These are phyloP conservation scores for Fusarium sarcochroum DNA, from an alignment of 2,329 filamentous ascomycete species.

Conservation along the genomic window DNA sequence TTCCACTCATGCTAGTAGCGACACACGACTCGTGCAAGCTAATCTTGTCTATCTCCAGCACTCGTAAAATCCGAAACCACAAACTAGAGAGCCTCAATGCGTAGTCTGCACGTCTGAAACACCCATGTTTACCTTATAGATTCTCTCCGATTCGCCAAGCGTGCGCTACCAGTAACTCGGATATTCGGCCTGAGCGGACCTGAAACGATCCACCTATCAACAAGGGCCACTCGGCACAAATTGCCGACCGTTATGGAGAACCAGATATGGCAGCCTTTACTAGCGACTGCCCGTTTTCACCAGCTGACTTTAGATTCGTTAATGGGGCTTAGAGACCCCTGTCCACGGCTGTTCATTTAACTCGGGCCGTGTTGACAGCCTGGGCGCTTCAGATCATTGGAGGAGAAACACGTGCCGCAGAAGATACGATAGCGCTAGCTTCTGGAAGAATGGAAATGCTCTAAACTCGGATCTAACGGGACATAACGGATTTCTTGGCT, in stretches of 20 bases:
- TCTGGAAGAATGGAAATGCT: neutral
- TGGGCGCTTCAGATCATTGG: neutral
- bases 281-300: neutral
- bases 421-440: neutral
- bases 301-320: neutral
- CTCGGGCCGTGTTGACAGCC: neutral
- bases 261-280: neutral
- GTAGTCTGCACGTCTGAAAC: neutral
- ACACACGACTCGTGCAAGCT: too few relatives aligned
- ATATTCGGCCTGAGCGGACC: constrained; percentile 23
- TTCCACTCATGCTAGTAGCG: too few relatives aligned
- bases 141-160: constrained; percentile 6
- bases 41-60: too few relatives aligned
- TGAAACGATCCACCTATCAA: constrained; percentile 14
- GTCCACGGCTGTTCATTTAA: constrained; percentile 22
- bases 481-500: neutral
- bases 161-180: constrained; percentile 3
- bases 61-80: neutral
- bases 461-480: constrained; percentile 13
- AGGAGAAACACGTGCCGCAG: constrained; percentile 16
- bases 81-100: neutral
- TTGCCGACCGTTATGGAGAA: constrained; percentile 8
- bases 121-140: neutral
- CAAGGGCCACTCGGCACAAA: constrained; percentile 12
- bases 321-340: neutral